Conservation (phyloP, 768 basidiomycete genomes). For the Auricularia sp. region DNA sequence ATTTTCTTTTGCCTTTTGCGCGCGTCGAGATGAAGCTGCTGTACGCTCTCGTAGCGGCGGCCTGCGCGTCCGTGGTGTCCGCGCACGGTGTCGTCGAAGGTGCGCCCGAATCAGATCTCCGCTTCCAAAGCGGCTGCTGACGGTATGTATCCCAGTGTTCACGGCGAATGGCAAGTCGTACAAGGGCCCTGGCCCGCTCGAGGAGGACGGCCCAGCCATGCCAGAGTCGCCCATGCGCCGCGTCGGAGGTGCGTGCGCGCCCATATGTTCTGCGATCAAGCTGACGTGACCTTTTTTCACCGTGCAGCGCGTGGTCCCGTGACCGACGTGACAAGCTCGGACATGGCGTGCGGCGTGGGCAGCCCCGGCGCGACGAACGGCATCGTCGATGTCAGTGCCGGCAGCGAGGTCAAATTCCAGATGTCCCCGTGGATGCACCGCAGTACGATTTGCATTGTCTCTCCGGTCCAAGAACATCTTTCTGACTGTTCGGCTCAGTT, state of each 20-base stretch:
- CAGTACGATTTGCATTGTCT: background rate
- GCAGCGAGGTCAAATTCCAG: background rate
- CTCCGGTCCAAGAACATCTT: background rate
- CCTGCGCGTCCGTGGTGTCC: background rate
- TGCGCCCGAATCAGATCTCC: background rate
- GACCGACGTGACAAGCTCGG: background rate
- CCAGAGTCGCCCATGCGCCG: background rate
- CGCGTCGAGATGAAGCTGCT: background rate
- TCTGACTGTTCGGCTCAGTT: background rate
- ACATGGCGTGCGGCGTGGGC: slow-evolving; percentile 1
- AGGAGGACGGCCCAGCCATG: background rate
- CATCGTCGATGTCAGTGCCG: background rate
- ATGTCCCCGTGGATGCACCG: background rate
- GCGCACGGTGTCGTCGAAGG: background rate
- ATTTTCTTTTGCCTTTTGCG: background rate
- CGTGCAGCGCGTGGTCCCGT: background rate
- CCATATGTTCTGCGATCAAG: background rate
- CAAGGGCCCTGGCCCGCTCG: background rate
- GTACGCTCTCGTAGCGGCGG: background rate
- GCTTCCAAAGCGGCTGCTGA: background rate
- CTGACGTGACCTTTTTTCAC: background rate
- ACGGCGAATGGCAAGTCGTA: background rate
- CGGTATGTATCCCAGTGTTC: background rate
- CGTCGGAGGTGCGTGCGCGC: background rate
- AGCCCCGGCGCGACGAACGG: background rate